Percentiles rank a stretch among this genome's conserved stretches.
Conservation (phyloP, 257 asterid genomes). For the Solanum lycopersicoides region DNA sequence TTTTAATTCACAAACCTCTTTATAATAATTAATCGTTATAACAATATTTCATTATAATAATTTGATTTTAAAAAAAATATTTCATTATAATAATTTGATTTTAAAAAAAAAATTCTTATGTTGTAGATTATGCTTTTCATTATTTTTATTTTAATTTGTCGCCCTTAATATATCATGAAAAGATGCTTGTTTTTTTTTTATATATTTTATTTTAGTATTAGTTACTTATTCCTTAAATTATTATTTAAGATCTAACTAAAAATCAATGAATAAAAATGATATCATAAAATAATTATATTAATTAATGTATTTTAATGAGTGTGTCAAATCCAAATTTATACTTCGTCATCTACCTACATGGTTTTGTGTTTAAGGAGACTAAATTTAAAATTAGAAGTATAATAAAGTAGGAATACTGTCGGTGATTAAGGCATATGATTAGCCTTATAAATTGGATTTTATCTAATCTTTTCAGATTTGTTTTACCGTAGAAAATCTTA, state of each 20-base stretch:
- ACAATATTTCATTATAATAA: background rate
- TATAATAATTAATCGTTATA: no score
- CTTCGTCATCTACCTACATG: background rate
- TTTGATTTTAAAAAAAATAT: background rate
- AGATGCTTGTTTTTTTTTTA: no score
- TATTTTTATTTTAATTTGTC: no score
- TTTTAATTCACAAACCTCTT: background rate
- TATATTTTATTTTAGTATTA: no score
- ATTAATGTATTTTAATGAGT: background rate
- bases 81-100: background rate
- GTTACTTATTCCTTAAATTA: background rate
- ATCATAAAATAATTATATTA: no score
- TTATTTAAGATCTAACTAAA: no score
- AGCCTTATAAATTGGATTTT: background rate
- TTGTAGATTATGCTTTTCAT: background rate
- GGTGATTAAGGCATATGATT: background rate
- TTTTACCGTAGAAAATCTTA: background rate
- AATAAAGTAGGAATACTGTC: background rate
- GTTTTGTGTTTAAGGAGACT: background rate
- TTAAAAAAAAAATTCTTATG: no score
- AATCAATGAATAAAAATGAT: no score
- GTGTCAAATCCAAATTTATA: background rate
- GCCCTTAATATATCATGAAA: no score
- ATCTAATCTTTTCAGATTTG: background rate
- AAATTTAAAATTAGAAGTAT: background rate